Conservation (phyloP, 2,329 filamentous ascomycete species). For the Neofusicoccum kwambonambiense region DNA sequence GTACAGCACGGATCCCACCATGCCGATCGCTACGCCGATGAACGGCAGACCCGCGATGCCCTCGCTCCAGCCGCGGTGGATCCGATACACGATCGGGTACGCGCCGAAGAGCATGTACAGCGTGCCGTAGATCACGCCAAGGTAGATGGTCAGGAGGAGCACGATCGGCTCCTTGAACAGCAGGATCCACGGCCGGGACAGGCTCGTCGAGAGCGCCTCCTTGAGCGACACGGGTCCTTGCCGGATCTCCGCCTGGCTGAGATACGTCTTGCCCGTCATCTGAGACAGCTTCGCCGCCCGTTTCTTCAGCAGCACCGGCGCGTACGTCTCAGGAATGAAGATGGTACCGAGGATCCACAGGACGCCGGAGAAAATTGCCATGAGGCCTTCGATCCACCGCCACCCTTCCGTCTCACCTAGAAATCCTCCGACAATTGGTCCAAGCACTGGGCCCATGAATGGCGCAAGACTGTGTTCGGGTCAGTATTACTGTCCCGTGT, state of each 20-base stretch:
- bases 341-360: conserved; percentile 44
- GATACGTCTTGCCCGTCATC: conserved; percentile 54
- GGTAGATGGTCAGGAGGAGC: conserved; percentile 62
- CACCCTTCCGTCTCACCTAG: conserved; percentile 63
- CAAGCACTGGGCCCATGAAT: conserved; percentile 51
- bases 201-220: conserved; percentile 54
- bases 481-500: background rate
- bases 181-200: conserved; percentile 67
- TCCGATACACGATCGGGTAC: conserved; percentile 62
- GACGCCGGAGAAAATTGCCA: conserved; percentile 48
- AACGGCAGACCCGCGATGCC: conserved; percentile 52
- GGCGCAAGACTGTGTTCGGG: conserved; percentile 34
- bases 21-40: conserved; percentile 67
- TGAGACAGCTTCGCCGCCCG: conserved; percentile 50
- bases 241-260: conserved; percentile 38
- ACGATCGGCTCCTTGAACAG: conserved; percentile 71
- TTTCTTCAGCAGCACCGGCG: conserved; percentile 51
- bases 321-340: conserved; percentile 49
- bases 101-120: conserved; percentile 52
- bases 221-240: conserved; percentile 45
- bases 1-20: conserved; percentile 58
- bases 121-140: conserved; percentile 58
- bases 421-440: conserved; percentile 68
- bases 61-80: conserved; percentile 36
- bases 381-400: conserved; percentile 67